These are phyloP conservation scores for Aspergillus hiratsukae DNA, from an alignment of 2,329 filamentous ascomycete genomes.

Conservation along the genomic window DNA sequence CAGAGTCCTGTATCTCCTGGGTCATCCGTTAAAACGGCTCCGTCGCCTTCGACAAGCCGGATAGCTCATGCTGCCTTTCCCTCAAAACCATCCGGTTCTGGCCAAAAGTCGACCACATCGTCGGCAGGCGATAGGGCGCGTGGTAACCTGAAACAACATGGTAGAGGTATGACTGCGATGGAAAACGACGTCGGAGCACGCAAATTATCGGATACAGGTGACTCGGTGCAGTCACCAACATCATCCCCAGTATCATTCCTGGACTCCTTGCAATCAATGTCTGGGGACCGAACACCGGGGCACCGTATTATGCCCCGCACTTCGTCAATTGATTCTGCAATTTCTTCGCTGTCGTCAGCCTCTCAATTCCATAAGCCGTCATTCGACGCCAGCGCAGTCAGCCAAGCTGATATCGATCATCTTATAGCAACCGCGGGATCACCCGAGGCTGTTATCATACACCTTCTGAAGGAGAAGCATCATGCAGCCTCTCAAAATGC, in stretches of 20 bases:
- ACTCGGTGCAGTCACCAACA: conserved; percentile 25
- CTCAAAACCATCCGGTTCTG: conserved; percentile 20
- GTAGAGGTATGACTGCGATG: conserved; percentile 20
- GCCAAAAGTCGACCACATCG: conserved; percentile 15
- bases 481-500: conserved; percentile 83
- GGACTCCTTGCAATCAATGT: conserved; percentile 27
- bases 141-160: conserved; percentile 18
- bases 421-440: conserved; percentile 82
- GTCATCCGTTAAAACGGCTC: conserved; percentile 20
- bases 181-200: conserved; percentile 20
- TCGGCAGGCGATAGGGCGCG: conserved; percentile 12
- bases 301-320: conserved; percentile 58
- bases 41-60: conserved; percentile 18
- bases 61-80: conserved; percentile 29
- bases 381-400: conserved; percentile 53
- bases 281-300: conserved; percentile 24
- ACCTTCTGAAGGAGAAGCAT: conserved; percentile 86
- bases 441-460: conserved; percentile 80
- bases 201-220: conserved; percentile 23
- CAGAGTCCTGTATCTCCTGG: conserved; percentile 24
- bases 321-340: conserved; percentile 89
- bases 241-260: conserved; percentile 26
- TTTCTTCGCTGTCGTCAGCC: conserved; percentile 66
- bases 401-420: conserved; percentile 68
- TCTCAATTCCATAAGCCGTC: conserved; percentile 57